Evolutionary conservation across 495 filamentous ascomycete species (phyloP).

Genomic region (Xylaria curta): DNA sequence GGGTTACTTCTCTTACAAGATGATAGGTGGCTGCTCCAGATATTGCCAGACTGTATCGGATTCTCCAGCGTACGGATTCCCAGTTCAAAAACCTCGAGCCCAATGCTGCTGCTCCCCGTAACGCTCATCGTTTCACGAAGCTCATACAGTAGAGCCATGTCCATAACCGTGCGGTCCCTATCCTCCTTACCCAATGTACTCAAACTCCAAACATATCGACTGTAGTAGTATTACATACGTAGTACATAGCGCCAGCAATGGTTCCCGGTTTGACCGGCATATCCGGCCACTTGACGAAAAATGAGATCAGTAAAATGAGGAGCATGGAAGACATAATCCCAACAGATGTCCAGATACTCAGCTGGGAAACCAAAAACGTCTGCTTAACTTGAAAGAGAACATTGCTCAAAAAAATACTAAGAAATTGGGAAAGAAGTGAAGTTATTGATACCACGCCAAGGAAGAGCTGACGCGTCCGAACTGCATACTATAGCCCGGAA

Average conservation of each 20-base stretch:
- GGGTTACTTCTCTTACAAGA: too few relatives aligned
- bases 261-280: constrained; percentile 43
- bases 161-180: constrained; percentile 32
- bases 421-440: constrained; percentile 45
- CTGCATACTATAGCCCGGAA: constrained; percentile 44
- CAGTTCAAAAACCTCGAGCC: neutral
- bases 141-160: constrained; percentile 35
- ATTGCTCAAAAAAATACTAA: constrained; percentile 47
- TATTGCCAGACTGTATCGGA: too few relatives aligned
- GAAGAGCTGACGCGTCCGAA: constrained; percentile 40
- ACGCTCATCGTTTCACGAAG: constrained; percentile 31
- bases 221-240: constrained; percentile 42
- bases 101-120: constrained; percentile 14
- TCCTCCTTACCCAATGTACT: constrained; percentile 33
- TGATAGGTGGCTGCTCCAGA: too few relatives aligned
- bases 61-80: neutral
- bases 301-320: constrained; percentile 39
- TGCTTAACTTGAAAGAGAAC: constrained; percentile 47
- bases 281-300: constrained; percentile 39
- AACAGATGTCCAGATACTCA: constrained; percentile 44
- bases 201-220: constrained; percentile 36
- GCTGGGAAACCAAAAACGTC: constrained; percentile 39
- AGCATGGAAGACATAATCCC: constrained; percentile 47
- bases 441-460: constrained; percentile 41
- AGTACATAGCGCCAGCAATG: constrained; percentile 42